A percentile compares a stretch with the other conserved stretches of the same genome.
Conservation (phyloP, 768 basidiomycete species). For the Xerocomellus amylosporus region DNA sequence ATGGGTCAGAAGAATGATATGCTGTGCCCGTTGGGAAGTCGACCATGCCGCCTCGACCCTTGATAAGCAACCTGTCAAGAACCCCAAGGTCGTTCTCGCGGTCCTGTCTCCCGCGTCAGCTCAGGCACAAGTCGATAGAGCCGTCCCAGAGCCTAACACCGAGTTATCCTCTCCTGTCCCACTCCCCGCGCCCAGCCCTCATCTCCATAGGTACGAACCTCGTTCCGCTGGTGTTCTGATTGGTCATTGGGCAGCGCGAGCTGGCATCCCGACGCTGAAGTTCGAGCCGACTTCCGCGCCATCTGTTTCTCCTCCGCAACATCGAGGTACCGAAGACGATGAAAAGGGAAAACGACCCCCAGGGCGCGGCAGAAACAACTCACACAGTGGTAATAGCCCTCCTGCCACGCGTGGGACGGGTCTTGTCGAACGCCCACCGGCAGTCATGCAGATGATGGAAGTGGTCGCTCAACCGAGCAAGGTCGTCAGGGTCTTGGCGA, state of each 20-base stretch:
- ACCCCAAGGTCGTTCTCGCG: conserved; percentile 61
- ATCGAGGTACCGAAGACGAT: conserved; percentile 31
- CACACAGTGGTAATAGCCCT: conserved; percentile 18
- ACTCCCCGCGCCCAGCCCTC: conserved; percentile 56
- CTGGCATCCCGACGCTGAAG: conserved; percentile 55
- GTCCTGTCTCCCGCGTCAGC: conserved; percentile 39
- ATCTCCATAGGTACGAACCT: conserved; percentile 58
- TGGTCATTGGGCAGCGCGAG: conserved; percentile 62
- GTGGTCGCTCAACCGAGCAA: conserved; percentile 69
- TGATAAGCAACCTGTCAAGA: conserved; percentile 18
- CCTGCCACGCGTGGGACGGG: conserved; percentile 32
- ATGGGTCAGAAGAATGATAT: conserved; percentile 82
- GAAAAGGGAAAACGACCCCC: conserved; percentile 31
- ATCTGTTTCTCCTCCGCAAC: conserved; percentile 16
- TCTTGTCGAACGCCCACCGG: conserved; percentile 74
- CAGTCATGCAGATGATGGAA: conserved; percentile 82
- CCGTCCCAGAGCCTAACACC: conserved; percentile 12
- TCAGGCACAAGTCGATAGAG: conserved; percentile 27
- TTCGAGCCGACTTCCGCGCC: conserved; percentile 38
- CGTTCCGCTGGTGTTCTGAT: conserved; percentile 64
- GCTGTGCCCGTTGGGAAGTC: conserved; percentile 75
- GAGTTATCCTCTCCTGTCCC: conserved; percentile 54
- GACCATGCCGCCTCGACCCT: conserved; percentile 45
- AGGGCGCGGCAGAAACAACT: conserved; percentile 30
- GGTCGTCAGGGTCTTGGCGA: conserved; percentile 75